These are phyloP conservation scores for Chrysanthemum makinoi DNA, from an alignment of 129 eudicot species.

Conservation along the genomic window DNA sequence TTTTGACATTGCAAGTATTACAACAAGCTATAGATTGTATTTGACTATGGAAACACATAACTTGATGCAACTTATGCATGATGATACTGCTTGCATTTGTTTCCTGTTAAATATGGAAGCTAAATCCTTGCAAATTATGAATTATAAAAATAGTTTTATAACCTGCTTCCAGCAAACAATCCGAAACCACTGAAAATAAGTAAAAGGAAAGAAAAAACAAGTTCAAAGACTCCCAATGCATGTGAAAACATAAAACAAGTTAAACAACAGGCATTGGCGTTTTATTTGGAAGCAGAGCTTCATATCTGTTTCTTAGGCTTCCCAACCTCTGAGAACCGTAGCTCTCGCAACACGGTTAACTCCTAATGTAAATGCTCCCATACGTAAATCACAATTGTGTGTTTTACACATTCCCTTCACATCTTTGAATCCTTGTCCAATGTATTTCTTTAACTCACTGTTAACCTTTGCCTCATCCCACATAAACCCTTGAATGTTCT, in stretches of 20 bases:
- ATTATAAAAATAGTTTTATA: constrained; percentile 19
- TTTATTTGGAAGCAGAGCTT: constrained; percentile 21
- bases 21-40: not conserved
- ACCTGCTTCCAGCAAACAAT: constrained; percentile 13
- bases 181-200: not conserved
- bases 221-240: constrained; percentile 10
- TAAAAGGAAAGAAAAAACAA: constrained; percentile 14
- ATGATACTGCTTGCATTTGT: not conserved
- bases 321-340: constrained; percentile 98
- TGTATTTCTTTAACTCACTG: constrained; percentile 76
- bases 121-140: not conserved
- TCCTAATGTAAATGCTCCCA: constrained; percentile 97
- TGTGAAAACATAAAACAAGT: constrained; percentile 18
- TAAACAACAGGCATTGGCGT: constrained; percentile 21
- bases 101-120: not conserved
- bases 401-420: constrained; percentile 93
- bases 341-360: constrained; percentile 96
- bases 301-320: constrained; percentile 48
- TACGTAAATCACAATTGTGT: constrained; percentile 91
- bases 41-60: not conserved
- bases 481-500: constrained; percentile 99
- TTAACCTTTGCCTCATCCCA: constrained; percentile 96
- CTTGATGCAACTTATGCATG: not conserved
- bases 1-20: not conserved
- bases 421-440: constrained; percentile 71